A percentile compares a stretch with the other conserved stretches of the same genome.
These are phyloP conservation scores for Laburnicola sp. DNA, from an alignment of 2,329 filamentous ascomycete genomes.

Conservation along the genomic window DNA sequence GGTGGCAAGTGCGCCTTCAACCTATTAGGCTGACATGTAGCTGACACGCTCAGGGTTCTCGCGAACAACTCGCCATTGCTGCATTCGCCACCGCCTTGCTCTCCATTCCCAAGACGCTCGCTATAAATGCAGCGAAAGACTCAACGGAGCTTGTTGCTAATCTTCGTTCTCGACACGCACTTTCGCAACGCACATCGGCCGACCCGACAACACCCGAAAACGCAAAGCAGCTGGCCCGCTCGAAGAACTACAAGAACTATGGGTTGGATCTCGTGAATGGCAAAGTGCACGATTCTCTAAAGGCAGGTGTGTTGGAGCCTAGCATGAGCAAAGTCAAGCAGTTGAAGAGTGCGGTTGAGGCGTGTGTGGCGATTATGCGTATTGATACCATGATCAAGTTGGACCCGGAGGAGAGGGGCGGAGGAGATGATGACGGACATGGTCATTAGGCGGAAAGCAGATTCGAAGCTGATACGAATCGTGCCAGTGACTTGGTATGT, in stretches of 20 bases:
- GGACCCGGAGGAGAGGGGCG: slow-evolving; percentile 79
- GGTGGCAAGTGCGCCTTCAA: slow-evolving; percentile 61
- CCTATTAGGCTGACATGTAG: too few relatives aligned
- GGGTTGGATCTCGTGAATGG: slow-evolving; percentile 87
- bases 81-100: slow-evolving; percentile 96
- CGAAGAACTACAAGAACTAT: slow-evolving; percentile 99
- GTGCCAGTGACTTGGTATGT: not conserved
- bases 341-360: slow-evolving; percentile 97
- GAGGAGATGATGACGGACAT: slow-evolving; percentile 78
- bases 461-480: not conserved
- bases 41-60: slow-evolving; percentile 63
- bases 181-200: slow-evolving; percentile 90
- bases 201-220: slow-evolving; percentile 65
- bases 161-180: slow-evolving; percentile 88
- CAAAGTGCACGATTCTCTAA: slow-evolving; percentile 89
- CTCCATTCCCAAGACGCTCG: slow-evolving; percentile 92
- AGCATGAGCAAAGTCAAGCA: slow-evolving; percentile 98
- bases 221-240: slow-evolving; percentile 85
- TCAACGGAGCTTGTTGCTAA: slow-evolving; percentile 93
- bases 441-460: slow-evolving; percentile 62
- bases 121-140: slow-evolving; percentile 96
- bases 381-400: slow-evolving; percentile 99
- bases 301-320: slow-evolving; percentile 92
- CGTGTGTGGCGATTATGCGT: slow-evolving; percentile 98
- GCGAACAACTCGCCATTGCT: slow-evolving; percentile 96